These are phyloP conservation scores for Monosporascus sp. DNA, from an alignment of 2,329 filamentous ascomycete genomes.

Conservation along the genomic window DNA sequence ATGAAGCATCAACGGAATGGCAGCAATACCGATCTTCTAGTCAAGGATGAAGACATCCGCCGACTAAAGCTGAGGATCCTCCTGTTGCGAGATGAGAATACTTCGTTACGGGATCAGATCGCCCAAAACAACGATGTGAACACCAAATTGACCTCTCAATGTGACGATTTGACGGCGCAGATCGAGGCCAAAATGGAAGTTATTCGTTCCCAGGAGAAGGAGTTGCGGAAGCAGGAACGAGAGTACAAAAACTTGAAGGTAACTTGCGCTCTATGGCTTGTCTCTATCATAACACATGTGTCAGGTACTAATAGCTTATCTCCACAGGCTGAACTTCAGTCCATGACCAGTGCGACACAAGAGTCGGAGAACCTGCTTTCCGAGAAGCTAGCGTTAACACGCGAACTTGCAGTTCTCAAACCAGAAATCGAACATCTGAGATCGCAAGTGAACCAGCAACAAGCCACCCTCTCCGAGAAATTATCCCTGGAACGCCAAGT, in stretches of 20 bases:
- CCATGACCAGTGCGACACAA: constrained; percentile 60
- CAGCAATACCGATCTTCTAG: constrained; percentile 61
- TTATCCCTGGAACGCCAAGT: constrained; percentile 73
- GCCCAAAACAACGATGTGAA: constrained; percentile 32
- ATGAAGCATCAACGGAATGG: constrained; percentile 62
- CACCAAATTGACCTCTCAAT: constrained; percentile 31
- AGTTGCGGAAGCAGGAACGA: constrained; percentile 43
- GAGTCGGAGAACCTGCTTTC: constrained; percentile 66
- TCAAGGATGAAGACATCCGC: constrained; percentile 70
- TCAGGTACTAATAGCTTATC: constrained; percentile 13
- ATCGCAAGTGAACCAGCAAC: constrained; percentile 53
- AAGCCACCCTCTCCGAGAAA: constrained; percentile 71
- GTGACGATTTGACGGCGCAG: constrained; percentile 35
- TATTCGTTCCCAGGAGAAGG: constrained; percentile 40
- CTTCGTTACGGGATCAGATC: constrained; percentile 58
- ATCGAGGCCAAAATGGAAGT: constrained; percentile 39
- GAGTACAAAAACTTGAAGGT: constrained; percentile 47
- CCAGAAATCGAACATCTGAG: constrained; percentile 53
- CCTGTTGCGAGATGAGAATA: constrained; percentile 70
- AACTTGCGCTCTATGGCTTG: constrained; percentile 4
- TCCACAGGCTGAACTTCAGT: constrained; percentile 62
- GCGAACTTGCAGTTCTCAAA: constrained; percentile 47
- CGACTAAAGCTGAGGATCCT: constrained; percentile 64
- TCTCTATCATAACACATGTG: not conserved
- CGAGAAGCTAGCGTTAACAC: constrained; percentile 49